Percentiles rank a stretch among this genome's conserved stretches.
Evolutionary conservation across 2,329 filamentous ascomycete species (phyloP).

Genomic region (Nigrospora osmanthi): DNA sequence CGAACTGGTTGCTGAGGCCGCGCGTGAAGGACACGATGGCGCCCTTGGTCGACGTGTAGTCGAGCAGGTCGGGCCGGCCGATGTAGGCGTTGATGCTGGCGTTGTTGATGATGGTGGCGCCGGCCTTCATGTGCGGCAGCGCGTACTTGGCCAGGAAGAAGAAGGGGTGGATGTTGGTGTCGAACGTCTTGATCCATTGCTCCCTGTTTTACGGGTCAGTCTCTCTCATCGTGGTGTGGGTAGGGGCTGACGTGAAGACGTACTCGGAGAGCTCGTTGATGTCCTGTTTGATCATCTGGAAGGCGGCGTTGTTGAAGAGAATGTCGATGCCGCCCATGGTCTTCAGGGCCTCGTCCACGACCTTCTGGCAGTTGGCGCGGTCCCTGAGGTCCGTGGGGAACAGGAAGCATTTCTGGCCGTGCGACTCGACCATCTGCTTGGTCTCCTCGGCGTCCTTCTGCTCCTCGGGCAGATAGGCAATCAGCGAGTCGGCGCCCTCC

Average conservation of each 20-base stretch:
- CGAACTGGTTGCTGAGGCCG: constrained; percentile 66
- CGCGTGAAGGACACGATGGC: constrained; percentile 75
- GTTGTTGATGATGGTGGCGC: constrained; percentile 77
- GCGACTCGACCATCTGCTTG: constrained; percentile 59
- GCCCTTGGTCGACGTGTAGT: constrained; percentile 75
- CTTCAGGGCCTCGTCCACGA: constrained; percentile 59
- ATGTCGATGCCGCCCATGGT: constrained; percentile 66
- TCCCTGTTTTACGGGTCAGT: constrained; percentile 38
- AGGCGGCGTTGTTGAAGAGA: constrained; percentile 66
- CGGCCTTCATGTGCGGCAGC: constrained; percentile 66
- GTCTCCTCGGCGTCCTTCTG: constrained; percentile 70
- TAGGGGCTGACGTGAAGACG: constrained; percentile 15
- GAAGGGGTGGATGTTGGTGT: constrained; percentile 76
- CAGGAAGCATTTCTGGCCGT: constrained; percentile 58
- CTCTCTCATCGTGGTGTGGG: background rate
- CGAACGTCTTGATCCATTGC: constrained; percentile 73
- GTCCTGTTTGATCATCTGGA: constrained; percentile 64
- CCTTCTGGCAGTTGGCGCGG: constrained; percentile 59
- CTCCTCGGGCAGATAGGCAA: constrained; percentile 69
- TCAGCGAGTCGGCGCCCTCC: constrained; percentile 69
- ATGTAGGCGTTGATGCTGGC: constrained; percentile 79
- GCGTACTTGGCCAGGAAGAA: constrained; percentile 76
- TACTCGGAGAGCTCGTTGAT: constrained; percentile 66
- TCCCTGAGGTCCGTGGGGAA: constrained; percentile 57
- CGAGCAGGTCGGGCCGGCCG: constrained; percentile 70